Evolutionary conservation across 192 early-diverging fungal genomes (phyloP), one percentile per base, ranked within the genome.

Genomic region (Linnemannia exigua): DNA sequence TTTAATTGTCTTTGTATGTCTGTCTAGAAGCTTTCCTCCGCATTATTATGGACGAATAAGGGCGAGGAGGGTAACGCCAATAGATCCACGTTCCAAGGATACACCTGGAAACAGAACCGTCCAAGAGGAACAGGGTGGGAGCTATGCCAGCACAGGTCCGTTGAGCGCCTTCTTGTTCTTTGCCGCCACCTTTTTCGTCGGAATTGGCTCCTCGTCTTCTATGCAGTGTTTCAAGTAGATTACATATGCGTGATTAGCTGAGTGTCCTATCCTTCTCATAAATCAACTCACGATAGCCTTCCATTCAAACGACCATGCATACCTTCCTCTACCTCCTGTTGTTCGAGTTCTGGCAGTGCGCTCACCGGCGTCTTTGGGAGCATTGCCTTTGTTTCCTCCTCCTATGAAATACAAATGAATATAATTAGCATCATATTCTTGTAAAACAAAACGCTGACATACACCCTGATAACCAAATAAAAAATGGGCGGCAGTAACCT

Each of bases 101-200:
- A 15, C 28, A 20, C 9, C 6, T 9, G n/a, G 8, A n/a, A 58
- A 63, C 7, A 31, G 25, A 31, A 16, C 14, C 2, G 20, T n/a
- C 41, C 17, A n/a, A 8, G 37, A 5, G 9, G 1, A 28, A 46
- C 5, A 68, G 36, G 28, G 3, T 15, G 25, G 5, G 28, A 22
- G 25, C 75, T 76, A 76, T 37, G 83, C 83, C 58, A 85, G 61
- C 74, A 85, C 61, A 17, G 83, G 83, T 28, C 50, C 74, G 70
- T 85, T 85, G 5, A 36, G 51, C 1, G 73, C 36, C 2, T 47
- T 68, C 20, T 75, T 12, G 22, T 50, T 76, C 54, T 76, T 75
- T 50, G 37, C 41, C 7, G 36, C 17, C 36, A 63, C 74, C 7
- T 75, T 72, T 46, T 77, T 85, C 25, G 37, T 58, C 19, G 73